Base-by-base conservation (phyloP, 805 yeast species). In the Candida pseudofarinosa region DNA sequence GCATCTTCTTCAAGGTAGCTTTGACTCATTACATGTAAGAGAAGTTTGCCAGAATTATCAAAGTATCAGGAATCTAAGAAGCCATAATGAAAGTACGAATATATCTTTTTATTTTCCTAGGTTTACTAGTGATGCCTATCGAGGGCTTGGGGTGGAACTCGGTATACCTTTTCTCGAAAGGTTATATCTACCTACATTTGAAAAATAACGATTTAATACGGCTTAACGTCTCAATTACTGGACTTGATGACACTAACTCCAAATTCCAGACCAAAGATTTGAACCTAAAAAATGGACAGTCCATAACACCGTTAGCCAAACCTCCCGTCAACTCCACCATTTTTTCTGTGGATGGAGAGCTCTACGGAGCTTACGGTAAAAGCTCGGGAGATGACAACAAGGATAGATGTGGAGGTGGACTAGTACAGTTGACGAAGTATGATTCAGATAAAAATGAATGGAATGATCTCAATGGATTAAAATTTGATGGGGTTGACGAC, bases 281-380 rank as follows among this genome's bases (percentile, higher is more conserved):
- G 28, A 47, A 54, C 8, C 40, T 56, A 19, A 35, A 46, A 20
- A 50, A 58, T 39, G 50, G 56, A 39, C 65, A 62, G 41, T 39
- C 38, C 15, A 45, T 64, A 3, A 42, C 41, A 2, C 41, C 49
- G 6, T 47, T 65, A 42, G 46, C 58, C 1, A 26, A 60, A 14
- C 72, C 74, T 1, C 73, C 74, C 3, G 40, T 35, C 1, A 62
- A 60, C 34, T 51, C 69, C 6, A 55, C 64, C 3, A 44, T 69
- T 23, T 65, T 69, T 38, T 38, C 67, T 6, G 52, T 57, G 18
- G 45, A 59, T n/a, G 46, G 48, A 7, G 45, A 44, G 1, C 51
- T 70, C 37, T 69, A 62, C 46, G 74, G 66, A 1, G 50, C 65
- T 31, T 39, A 48, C 16, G 42, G 37, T 8, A 34, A 38, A 19